These are phyloP conservation scores for Scheffersomyces insectosa DNA, from an alignment of 1,139 yeast genomes.

Conservation along the genomic window DNA sequence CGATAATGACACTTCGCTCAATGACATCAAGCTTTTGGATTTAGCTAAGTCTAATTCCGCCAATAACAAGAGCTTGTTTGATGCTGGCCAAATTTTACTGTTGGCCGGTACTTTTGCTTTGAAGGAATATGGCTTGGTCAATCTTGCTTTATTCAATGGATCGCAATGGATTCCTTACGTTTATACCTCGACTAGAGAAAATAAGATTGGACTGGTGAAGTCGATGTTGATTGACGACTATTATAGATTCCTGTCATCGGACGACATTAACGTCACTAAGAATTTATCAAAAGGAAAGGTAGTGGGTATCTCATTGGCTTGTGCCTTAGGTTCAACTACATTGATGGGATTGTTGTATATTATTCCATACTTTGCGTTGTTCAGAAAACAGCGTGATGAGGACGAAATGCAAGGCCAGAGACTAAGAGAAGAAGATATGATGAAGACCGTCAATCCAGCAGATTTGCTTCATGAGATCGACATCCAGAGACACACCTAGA, in stretches of 20 bases:
- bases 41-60: slow-evolving; percentile 27
- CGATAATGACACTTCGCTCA: slow-evolving; percentile 28
- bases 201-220: slow-evolving; percentile 31
- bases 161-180: slow-evolving; percentile 71
- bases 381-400: slow-evolving; percentile 41
- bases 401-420: slow-evolving; percentile 37
- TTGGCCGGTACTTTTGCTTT: slow-evolving; percentile 64
- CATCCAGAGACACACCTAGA: slow-evolving; percentile 31
- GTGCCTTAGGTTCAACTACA: slow-evolving; percentile 79
- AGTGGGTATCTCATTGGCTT: slow-evolving; percentile 83
- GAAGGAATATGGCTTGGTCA: slow-evolving; percentile 55
- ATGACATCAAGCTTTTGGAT: slow-evolving; percentile 43
- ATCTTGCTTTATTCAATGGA: slow-evolving; percentile 73
- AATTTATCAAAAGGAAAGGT: slow-evolving; percentile 63
- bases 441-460: slow-evolving; percentile 64
- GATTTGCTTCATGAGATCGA: slow-evolving; percentile 63
- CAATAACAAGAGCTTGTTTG: slow-evolving; percentile 36
- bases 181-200: slow-evolving; percentile 22
- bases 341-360: slow-evolving; percentile 66
- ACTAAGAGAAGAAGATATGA: slow-evolving; percentile 68
- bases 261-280: slow-evolving; percentile 26
- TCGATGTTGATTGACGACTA: slow-evolving; percentile 39
- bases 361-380: slow-evolving; percentile 50
- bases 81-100: slow-evolving; percentile 48
- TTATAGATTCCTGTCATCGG: slow-evolving; percentile 39